These are phyloP conservation scores for Aspergillus sp. DNA, from an alignment of 2,329 filamentous ascomycete species.

Conservation along the genomic window DNA sequence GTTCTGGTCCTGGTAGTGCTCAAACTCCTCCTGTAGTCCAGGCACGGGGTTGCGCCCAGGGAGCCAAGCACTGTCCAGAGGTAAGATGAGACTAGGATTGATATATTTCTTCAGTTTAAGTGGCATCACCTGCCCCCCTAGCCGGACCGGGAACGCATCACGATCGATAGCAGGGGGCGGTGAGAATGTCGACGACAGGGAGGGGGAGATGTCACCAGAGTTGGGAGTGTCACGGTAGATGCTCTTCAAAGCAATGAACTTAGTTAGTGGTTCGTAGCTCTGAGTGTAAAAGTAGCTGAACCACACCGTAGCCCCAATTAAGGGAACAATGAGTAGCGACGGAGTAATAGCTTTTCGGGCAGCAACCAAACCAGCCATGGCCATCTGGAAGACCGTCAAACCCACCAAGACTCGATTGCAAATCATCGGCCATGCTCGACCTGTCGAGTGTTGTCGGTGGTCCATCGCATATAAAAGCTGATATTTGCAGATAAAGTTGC, in stretches of 20 bases:
- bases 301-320: conserved; percentile 81
- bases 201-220: conserved; percentile 34
- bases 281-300: conserved; percentile 78
- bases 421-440: conserved; percentile 94
- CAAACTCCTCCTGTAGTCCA: conserved; percentile 20
- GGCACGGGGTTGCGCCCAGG: conserved; percentile 27
- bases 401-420: conserved; percentile 88
- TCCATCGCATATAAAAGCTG: conserved; percentile 98
- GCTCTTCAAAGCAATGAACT: conserved; percentile 86
- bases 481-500: conserved; percentile 59
- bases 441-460: conserved; percentile 70
- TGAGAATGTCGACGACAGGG: conserved; percentile 38
- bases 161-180: conserved; percentile 45
- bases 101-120: conserved; percentile 47
- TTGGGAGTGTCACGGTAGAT: conserved; percentile 66
- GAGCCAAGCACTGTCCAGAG: conserved; percentile 47
- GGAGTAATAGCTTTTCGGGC: conserved; percentile 70
- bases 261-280: conserved; percentile 84
- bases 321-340: conserved; percentile 70
- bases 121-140: conserved; percentile 42
- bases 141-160: conserved; percentile 42
- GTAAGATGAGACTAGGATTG: conserved; percentile 47
- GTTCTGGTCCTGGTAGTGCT: conserved; percentile 18
- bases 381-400: conserved; percentile 82
- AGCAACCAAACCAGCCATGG: conserved; percentile 84